Evolutionary conservation across 768 basidiomycete species (phyloP), one percentile per base, ranked within the genome.

Genomic region (Leccinum broughii): DNA sequence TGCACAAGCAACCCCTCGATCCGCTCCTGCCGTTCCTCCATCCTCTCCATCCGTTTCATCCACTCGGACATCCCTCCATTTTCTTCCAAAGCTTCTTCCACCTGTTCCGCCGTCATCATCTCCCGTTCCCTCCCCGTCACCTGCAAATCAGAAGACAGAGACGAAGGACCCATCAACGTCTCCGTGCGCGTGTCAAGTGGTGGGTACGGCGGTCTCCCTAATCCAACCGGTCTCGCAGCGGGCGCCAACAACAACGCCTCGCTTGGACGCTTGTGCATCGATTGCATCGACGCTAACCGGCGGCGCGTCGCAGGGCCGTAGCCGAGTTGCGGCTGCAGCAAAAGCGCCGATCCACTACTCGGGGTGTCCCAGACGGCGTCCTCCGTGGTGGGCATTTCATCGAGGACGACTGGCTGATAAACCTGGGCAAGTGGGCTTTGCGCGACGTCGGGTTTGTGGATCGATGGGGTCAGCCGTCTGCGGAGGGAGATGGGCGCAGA

Each of bases 381-480:
- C 49, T 74, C 69, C 2, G 68, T 67, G 8, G 76, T 73, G 20
- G 78, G 51, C 11, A 20, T 73, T 2, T 84, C 82, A 54, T 86
- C 83, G 15, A 89, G 75, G 6, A 85, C 56, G 20, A 92, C 62
- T 13, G 90, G 88, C 57, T 87, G 87, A 69, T 83, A 93, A 14
- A 90, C 77, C 68, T 90, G 89, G 2, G 89, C 89, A 3, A 93
- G 78, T 15, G 92, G 90, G 53, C 73, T 78, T 17, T 80, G 79
- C 2, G 72, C 64, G 10, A 68, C 53, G 28, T 74, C 74, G 6
- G 53, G 34, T 56, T 53, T 69, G 34, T 63, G 62, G 26, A 55
- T 44, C 26, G 69, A 72, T 6, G 72, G 55, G 24, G 58, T 56
- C 26, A 66, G 14, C 15, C 73, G 64, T 51, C 63, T 65, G 34